Evolutionary conservation across 768 basidiomycete species (phyloP), one percentile per base, ranked within the genome.

Genomic region (Boletales sp.): DNA sequence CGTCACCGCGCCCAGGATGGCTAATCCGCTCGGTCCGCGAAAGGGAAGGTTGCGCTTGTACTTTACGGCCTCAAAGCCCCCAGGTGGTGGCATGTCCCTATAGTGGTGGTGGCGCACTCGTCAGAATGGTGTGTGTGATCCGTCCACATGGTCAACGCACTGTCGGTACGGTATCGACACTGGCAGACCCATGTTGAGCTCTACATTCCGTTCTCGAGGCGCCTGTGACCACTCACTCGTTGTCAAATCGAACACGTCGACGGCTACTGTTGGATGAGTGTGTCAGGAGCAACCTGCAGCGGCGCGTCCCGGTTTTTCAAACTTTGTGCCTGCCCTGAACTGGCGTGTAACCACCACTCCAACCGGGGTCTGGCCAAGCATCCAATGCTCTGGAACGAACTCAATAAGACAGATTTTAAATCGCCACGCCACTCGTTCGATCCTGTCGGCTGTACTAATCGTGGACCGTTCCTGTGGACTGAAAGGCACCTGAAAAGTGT

Each of bases 31-130:
- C 46, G 91, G 92, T 3, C 91, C 91, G 51, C 88, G 82, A 66
- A 91, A 75, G 41, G 95, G 94, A 41, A 98, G 81, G 71, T 94
- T 95, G 58, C 95, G 88, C 71, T 93, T 94, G 81, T 97, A 99
- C 70, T 86, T 86, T 72, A 99, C 72, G 28, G 86, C 73, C 65
- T 90, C 93, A 72, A 95, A 99, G 2, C 95, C 95, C 54, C 93
- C 94, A 40, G 83, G 59, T 37, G 95, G 95, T 60, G 95, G 95
- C 84, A 99, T 87, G 65, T 99, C 95, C 72, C 94, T 96, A 28
- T 28, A 28, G 71, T 51, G 49, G 58, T 51, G 50, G 56, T 15
- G 41, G 45, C 48, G 19, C 30, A 42, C 19, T 34, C 39, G 51
- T 58, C 43, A 57, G 34, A 28, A 28, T 28, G 25, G 5, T 44